Conservation (phyloP, 2,329 filamentous ascomycete species). For the Aspergillus felis region DNA sequence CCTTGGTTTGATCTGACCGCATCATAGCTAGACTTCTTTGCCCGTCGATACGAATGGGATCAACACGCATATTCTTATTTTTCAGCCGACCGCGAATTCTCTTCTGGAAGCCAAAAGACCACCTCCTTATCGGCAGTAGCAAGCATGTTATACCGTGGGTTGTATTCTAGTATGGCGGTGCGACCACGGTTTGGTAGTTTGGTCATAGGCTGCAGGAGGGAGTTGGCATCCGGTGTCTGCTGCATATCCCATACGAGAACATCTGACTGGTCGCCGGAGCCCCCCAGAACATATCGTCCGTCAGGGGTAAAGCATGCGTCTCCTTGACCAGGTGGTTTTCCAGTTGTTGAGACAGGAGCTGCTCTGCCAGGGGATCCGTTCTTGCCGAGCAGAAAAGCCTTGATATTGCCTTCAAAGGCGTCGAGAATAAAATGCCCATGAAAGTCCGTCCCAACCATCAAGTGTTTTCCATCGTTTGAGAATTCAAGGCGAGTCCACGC, state of each 20-base stretch:
- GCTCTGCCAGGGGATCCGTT: constrained; percentile 47
- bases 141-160: constrained; percentile 87
- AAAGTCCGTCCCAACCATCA: constrained; percentile 80
- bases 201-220: constrained; percentile 43
- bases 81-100: constrained; percentile 34
- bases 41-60: neutral
- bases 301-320: constrained; percentile 89
- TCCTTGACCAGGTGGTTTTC: constrained; percentile 54
- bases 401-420: constrained; percentile 78
- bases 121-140: constrained; percentile 84
- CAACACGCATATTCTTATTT: constrained; percentile 20
- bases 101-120: constrained; percentile 73
- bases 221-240: constrained; percentile 51
- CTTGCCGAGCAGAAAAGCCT: constrained; percentile 62
- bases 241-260: constrained; percentile 84
- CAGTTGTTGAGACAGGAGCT: constrained; percentile 50
- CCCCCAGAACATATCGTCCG: constrained; percentile 81
- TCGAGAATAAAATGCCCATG: constrained; percentile 89
- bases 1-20: neutral
- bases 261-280: constrained; percentile 64
- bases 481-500: constrained; percentile 90
- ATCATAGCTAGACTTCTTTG: neutral
- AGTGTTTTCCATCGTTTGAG: constrained; percentile 86
- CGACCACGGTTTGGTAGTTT: constrained; percentile 49
- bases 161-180: constrained; percentile 76